Base-by-base conservation (phyloP, 768 basidiomycete genomes). In the Flagelloscypha sp. region DNA sequence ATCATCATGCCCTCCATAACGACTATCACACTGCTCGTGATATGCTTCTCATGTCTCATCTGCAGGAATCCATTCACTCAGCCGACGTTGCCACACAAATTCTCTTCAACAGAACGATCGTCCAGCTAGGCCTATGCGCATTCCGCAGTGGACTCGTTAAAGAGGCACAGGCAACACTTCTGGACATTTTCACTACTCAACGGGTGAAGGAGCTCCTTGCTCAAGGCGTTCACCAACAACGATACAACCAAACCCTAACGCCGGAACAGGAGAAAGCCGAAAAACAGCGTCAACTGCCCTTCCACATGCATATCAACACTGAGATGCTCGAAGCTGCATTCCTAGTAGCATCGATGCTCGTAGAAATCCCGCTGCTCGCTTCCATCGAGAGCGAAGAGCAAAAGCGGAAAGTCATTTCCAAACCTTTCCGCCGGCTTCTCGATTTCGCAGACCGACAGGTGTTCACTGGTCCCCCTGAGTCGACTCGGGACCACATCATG, bases 301-400 rank as follows among this genome's bases (percentile, higher is more conserved):
- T 98, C 81, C 95, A 99, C 59, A 86, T 98, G 84, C 95, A 99
- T 60, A 92, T 98, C 62, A 99, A 98, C 65, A 89, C 95, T 10
- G 95, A 98, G 59, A 70, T 99, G 7, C 68, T 98, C 37, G 95
- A 98, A 59, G 93, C 93, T 13, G 95, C 90, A 1, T 99, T 98
- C 69, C 72, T 99, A 27, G 92, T 95, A 12, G 93, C 89, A 11
- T 97, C 93, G 63, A 99, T 99, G 95, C 73, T 99, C 24, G 84
- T 97, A 24, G 95, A 98, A 62, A 92, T 99, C 12, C 95, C 95
- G 3, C 62, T 97, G 16, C 66, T 98, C 12, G 95, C 95, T 3
- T 90, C 85, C 56, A 86, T 92, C 42, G 90, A 95, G 44, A 85
- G 84, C 2, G 92, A 98, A 54, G 92, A 95, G 59, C 74, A 80